These are phyloP conservation scores for Didymosphaeria variabile DNA, from an alignment of 2,329 filamentous ascomycete species.

Conservation along the genomic window DNA sequence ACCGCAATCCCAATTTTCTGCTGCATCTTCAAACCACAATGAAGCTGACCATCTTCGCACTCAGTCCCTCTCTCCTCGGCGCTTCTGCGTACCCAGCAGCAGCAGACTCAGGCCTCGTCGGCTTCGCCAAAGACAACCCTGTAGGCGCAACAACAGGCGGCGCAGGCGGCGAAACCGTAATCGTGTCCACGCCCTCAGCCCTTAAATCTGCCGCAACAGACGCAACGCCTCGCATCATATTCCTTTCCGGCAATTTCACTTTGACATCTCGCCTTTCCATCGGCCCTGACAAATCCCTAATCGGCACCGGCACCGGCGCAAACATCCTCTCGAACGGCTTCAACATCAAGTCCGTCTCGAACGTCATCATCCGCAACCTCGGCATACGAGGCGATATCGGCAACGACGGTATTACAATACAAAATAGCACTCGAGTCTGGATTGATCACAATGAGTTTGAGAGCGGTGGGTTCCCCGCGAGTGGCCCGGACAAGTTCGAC, in stretches of 20 bases:
- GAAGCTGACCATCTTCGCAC: slow-evolving; percentile 5
- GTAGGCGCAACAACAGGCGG: slow-evolving; percentile 46
- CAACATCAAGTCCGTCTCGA: slow-evolving; percentile 61
- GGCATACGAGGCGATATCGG: slow-evolving; percentile 67
- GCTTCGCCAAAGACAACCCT: slow-evolving; percentile 46
- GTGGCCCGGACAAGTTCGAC: slow-evolving; percentile 71
- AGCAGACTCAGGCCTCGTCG: slow-evolving; percentile 39
- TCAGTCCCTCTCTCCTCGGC: slow-evolving; percentile 17
- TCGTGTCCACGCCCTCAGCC: slow-evolving; percentile 36
- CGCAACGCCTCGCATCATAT: slow-evolving; percentile 49
- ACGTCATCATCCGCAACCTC: slow-evolving; percentile 72
- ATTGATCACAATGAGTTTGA: slow-evolving; percentile 74
- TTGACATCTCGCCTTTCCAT: slow-evolving; percentile 55
- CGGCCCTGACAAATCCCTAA: slow-evolving; percentile 55
- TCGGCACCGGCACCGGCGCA: slow-evolving; percentile 54
- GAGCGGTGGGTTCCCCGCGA: slow-evolving; percentile 62
- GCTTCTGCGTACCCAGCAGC: slow-evolving; percentile 30
- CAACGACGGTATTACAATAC: slow-evolving; percentile 67
- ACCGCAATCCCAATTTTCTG: background rate
- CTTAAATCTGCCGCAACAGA: slow-evolving; percentile 40
- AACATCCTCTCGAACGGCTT: slow-evolving; percentile 58
- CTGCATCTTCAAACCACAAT: background rate
- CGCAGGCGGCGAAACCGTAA: slow-evolving; percentile 37
- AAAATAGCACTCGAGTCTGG: slow-evolving; percentile 66
- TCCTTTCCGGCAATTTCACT: slow-evolving; percentile 53